phyloP scores from a whole-genome alignment of 2,329 filamentous ascomycete species.

The Gyromitra esculenta region DNA sequence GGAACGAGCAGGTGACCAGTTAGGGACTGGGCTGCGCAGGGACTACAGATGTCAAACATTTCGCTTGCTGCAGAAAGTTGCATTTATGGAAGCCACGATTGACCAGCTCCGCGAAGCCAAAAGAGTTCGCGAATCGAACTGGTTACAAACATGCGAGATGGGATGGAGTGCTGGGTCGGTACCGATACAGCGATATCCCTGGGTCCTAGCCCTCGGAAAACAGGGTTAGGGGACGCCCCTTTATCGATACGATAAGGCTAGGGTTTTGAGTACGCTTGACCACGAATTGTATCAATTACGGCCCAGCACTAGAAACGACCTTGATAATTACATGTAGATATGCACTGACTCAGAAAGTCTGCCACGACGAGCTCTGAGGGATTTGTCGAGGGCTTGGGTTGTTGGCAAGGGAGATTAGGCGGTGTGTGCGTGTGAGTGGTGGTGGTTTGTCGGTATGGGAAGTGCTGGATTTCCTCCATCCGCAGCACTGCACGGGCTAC shows the following conservation, averaged over 20 bases:
- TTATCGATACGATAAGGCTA: constrained; percentile 44
- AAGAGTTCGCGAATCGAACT: constrained; percentile 45
- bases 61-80: constrained; percentile 48
- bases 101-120: constrained; percentile 41
- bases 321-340: constrained; percentile 17
- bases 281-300: constrained; percentile 11
- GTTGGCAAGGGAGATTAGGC: constrained; percentile 47
- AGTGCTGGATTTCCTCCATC: constrained; percentile 44
- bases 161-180: constrained; percentile 33
- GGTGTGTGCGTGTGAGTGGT: constrained; percentile 43
- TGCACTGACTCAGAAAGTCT: constrained; percentile 21
- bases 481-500: constrained; percentile 42
- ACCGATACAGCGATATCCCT: constrained; percentile 35
- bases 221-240: constrained; percentile 47
- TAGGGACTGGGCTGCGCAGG: constrained; percentile 37
- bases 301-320: constrained; percentile 8
- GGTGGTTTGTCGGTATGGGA: constrained; percentile 40
- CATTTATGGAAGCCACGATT: constrained; percentile 44
- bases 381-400: constrained; percentile 43
- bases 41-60: constrained; percentile 47
- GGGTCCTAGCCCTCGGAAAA: constrained; percentile 25
- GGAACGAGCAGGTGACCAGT: constrained; percentile 45
- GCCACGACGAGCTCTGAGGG: constrained; percentile 39
- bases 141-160: constrained; percentile 46
- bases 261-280: constrained; percentile 23